Base-by-base conservation (phyloP, 305 asterid genomes). In the Fraxinus baroniana region DNA sequence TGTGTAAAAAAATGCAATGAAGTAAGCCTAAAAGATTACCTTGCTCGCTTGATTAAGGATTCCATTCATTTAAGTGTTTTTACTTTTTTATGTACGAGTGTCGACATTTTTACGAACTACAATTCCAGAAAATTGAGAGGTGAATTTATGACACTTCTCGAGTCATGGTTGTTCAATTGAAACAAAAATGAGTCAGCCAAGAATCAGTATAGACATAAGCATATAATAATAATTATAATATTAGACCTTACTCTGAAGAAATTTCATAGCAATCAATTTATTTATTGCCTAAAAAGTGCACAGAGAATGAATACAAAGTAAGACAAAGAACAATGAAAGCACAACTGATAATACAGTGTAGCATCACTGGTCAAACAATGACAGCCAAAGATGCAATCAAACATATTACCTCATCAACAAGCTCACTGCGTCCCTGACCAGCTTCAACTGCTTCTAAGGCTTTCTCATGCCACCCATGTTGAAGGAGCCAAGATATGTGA, bases 361-460 rank as follows among this genome's bases (percentile, higher is more conserved):
- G 36, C 78, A 78, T 55, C 74, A 72, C 24, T 76, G 57, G 82
- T 80, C 74, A 83, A 76, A 74, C 10, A 24, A 62, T 77, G 74
- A 26, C 55, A 32, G 33, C 70, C 77, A 88, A 32, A 39, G 62
- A 60, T 26, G 37, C 52, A 55, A 81, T 76, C 72, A 80, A 80
- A 73, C 46, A 76, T 20, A 78, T 24, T 91, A 96, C 99, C 98
- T 96, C 98, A 68, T 94, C 98, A 87, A 91, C 81, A 82, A 96
- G 97, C 88, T 96, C 99, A 89, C 97, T 96, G 72, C 95, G 91
- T 79, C 94, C 98, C 84, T 93, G 92, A 84, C 98, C 95, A 82
- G 97, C 97, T 92, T 96, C 99, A 84, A 96, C 98, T 49, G 95
- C 99, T 83, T 87, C 98, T 91, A 96, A 90, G 83, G 99, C 99